phyloP scores from a whole-genome alignment of 2,329 filamentous ascomycete genomes.

The Ceratocystiopsis sp. region DNA sequence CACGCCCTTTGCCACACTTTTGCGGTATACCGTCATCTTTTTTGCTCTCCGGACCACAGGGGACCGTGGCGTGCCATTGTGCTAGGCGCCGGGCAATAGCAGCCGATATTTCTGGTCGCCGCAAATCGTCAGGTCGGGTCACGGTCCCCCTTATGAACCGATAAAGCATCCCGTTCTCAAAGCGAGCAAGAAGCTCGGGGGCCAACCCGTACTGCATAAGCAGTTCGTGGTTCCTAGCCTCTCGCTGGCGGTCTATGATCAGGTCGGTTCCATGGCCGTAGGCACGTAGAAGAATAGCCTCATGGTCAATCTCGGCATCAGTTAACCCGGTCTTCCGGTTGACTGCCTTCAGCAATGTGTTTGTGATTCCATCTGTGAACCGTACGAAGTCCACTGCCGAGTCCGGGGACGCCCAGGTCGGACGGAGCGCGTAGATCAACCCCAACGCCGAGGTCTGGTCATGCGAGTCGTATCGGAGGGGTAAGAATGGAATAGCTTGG shows the following conservation, averaged over 20 bases:
- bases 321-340: conserved; percentile 51
- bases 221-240: conserved; percentile 64
- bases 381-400: conserved; percentile 54
- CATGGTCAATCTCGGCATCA: conserved; percentile 61
- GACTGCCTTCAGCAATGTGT: conserved; percentile 70
- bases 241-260: conserved; percentile 87
- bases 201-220: conserved; percentile 72
- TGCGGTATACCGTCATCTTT: conserved; percentile 16
- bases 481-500: conserved; percentile 37
- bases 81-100: conserved; percentile 73
- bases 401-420: conserved; percentile 50
- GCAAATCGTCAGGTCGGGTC: conserved; percentile 65
- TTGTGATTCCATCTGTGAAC: conserved; percentile 97
- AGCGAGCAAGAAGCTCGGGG: conserved; percentile 73
- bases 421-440: conserved; percentile 63
- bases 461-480: conserved; percentile 59
- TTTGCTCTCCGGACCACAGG: conserved; percentile 20
- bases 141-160: conserved; percentile 70
- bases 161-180: conserved; percentile 93
- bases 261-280: conserved; percentile 91
- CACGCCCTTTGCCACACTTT: neutral
- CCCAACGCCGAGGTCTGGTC: conserved; percentile 63
- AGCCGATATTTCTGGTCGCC: conserved; percentile 56
- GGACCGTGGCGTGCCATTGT: conserved; percentile 75
- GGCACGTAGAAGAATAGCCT: conserved; percentile 76